Evolutionary conservation across 495 filamentous ascomycete species (phyloP).

Genomic region (Chaetomidium leptoderma): DNA sequence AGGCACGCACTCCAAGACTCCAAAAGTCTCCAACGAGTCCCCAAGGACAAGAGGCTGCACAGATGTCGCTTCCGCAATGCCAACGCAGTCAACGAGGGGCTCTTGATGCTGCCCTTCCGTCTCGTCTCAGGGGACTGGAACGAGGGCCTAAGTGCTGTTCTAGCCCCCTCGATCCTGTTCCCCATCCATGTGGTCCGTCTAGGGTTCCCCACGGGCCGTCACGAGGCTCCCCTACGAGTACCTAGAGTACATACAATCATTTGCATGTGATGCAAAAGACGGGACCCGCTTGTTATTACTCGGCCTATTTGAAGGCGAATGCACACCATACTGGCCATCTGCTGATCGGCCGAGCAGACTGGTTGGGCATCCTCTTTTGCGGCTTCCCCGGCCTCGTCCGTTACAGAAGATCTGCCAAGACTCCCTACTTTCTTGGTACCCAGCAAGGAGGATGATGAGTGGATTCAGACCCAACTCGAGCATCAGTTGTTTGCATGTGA

Average conservation of each 20-base stretch:
- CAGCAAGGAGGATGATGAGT: not conserved
- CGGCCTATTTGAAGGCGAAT: not conserved
- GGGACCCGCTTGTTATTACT: slow-evolving; percentile 2
- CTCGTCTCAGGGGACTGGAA: not conserved
- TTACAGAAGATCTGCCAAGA: not conserved
- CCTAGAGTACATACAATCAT: not conserved
- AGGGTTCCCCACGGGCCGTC: slow-evolving; percentile 23
- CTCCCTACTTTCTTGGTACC: no score
- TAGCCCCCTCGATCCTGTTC: not conserved
- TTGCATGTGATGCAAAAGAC: slow-evolving; percentile 9
- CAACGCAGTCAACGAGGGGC: not conserved
- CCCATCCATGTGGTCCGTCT: not conserved
- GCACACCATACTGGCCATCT: not conserved
- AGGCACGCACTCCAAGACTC: not conserved
- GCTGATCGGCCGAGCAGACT: not conserved
- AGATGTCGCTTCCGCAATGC: no score
- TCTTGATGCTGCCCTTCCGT: not conserved
- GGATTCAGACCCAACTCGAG: not conserved
- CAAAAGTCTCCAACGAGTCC: no score
- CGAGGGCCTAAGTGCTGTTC: not conserved
- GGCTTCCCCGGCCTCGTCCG: no score
- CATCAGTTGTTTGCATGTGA: slow-evolving; percentile 5
- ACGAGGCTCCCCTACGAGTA: slow-evolving; percentile 6
- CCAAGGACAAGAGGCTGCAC: no score
- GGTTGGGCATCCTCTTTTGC: no score